Conservation (phyloP, 495 filamentous ascomycete genomes). For the Aspergillus egyptiacus region DNA sequence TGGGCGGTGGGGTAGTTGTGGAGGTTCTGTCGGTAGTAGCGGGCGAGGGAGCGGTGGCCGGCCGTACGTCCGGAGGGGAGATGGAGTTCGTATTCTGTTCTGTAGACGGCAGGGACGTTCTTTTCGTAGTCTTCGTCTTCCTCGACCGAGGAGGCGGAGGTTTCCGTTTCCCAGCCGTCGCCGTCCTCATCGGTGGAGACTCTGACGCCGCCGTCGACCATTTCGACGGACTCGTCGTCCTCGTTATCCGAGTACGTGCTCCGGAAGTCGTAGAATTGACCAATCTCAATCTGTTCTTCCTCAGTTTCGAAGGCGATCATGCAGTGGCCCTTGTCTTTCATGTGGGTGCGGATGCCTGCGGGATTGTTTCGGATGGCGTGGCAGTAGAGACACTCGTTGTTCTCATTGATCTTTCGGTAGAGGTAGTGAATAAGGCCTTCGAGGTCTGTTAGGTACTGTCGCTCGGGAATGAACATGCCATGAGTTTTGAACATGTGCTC, state of each 20-base stretch:
- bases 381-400: conserved; percentile 80
- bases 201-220: conserved; percentile 35
- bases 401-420: conserved; percentile 65
- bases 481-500: conserved; percentile 88
- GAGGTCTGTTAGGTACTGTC: conserved; percentile 69
- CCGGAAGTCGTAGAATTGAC: conserved; percentile 97
- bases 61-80: conserved; percentile 87
- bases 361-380: conserved; percentile 67
- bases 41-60: conserved; percentile 78
- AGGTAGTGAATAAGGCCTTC: conserved; percentile 76
- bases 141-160: conserved; percentile 70
- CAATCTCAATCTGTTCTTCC: conserved; percentile 87
- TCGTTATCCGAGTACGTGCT: conserved; percentile 82
- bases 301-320: conserved; percentile 89
- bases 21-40: conserved; percentile 89
- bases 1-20: conserved; percentile 68
- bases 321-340: conserved; percentile 94
- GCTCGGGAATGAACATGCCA: conserved; percentile 94
- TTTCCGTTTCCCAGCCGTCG: conserved; percentile 91
- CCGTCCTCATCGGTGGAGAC: conserved; percentile 36
- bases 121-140: conserved; percentile 36
- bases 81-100: conserved; percentile 88
- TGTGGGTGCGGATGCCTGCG: conserved; percentile 81
- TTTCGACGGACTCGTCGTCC: conserved; percentile 21
- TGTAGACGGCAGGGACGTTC: conserved; percentile 62